Evolutionary conservation across 2,329 filamentous ascomycete species (phyloP), one percentile per base, ranked within the genome.

Genomic region (Alternaria triticina): DNA sequence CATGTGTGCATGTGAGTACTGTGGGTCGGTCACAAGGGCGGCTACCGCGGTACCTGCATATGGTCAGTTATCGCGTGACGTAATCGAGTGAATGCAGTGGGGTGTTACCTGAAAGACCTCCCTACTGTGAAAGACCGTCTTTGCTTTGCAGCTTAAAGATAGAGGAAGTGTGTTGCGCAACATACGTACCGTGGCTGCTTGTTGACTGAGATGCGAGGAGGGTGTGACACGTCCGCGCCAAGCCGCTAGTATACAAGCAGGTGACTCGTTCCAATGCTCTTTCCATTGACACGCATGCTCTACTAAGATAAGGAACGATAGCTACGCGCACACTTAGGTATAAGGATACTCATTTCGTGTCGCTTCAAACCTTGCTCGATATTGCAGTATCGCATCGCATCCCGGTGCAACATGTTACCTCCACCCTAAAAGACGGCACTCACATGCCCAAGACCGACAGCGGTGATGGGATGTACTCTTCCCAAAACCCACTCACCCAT

Each of bases 171-270:
- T 20, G 27, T 44, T 12, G 49, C 44, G 22, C 20, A 25, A n/a
- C 10, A 27, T 22, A 11, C 23, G 36, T 49, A 27, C 43, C 27
- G 49, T 45, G 25, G 27, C 36, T 20, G 52, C 45, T 60, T 27
- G 55, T 60, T 52, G 51, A 60, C 36, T 56, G 49, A 52, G 44
- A 44, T 50, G 54, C 36, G 9, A 40, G 59, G 33, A 63, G 49
- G 54, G 30, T 36, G 59, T 56, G 59, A 64, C 62, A 64, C 62
- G 59, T 64, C 49, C 46, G 27, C 54, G 62, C 62, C 62, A 62
- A 64, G 62, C 46, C 62, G 62, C 62, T 64, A 64, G 50, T 22
- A 33, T 56, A 13, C 27, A 20, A 44, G 40, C 50, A 51, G 30
- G 40, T 54, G 56, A 60, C 52, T 56, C 49, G 43, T 45, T 17